Evolutionary conservation across 129 eudicot species (phyloP).

Genomic region (Helichrysum umbraculigerum): DNA sequence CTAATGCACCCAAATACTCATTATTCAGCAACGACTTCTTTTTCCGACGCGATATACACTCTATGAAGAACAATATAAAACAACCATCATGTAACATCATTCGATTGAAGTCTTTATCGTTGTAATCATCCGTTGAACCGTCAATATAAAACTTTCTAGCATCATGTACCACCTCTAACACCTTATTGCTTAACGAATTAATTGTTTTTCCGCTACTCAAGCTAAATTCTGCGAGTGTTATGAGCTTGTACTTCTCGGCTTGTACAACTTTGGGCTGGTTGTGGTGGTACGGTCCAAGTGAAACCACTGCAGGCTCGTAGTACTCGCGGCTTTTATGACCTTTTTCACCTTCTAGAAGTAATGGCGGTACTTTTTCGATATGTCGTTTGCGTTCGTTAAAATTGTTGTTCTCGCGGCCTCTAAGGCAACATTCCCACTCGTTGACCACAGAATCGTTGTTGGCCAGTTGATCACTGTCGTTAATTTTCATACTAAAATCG

Average conservation of each 20-base stretch:
- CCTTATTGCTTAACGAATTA: slow-evolving; percentile 18
- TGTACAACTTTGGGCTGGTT: not conserved
- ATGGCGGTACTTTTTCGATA: slow-evolving; percentile 32
- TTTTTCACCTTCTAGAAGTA: slow-evolving; percentile 28
- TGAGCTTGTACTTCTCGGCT: slow-evolving; percentile 33
- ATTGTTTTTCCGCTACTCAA: not conserved
- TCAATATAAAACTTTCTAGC: slow-evolving; percentile 31
- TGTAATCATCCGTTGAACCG: slow-evolving; percentile 26
- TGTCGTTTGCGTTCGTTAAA: slow-evolving; percentile 16
- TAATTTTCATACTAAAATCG: slow-evolving; percentile 22
- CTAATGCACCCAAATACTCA: slow-evolving; percentile 40
- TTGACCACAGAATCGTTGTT: not conserved
- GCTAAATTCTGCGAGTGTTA: slow-evolving; percentile 25
- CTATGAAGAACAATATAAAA: slow-evolving; percentile 37
- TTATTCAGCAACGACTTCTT: slow-evolving; percentile 21
- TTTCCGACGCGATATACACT: slow-evolving; percentile 15
- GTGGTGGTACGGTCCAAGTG: slow-evolving; percentile 46
- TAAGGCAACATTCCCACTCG: slow-evolving; percentile 30
- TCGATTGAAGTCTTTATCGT: slow-evolving; percentile 28
- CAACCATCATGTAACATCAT: slow-evolving; percentile 47
- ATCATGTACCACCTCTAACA: slow-evolving; percentile 26
- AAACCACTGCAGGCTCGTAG: slow-evolving; percentile 36
- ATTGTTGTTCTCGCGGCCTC: slow-evolving; percentile 14
- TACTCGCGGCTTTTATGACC: slow-evolving; percentile 16
- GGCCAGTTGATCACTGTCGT: not conserved